Conservation (phyloP, 2,329 filamentous ascomycete genomes). For the Coniella lustricola region DNA sequence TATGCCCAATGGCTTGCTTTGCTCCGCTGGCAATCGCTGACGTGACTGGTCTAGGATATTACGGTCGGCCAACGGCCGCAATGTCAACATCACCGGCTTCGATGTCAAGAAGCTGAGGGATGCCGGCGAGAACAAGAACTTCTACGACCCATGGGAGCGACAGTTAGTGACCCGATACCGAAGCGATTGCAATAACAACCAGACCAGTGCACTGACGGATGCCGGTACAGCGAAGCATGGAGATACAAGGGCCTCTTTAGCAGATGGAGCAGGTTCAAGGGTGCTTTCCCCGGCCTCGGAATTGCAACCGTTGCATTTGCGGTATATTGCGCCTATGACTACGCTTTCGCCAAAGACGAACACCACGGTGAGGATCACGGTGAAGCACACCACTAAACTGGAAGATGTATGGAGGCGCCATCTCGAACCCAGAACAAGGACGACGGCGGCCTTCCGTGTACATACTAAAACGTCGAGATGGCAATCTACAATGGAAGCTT, state of each 20-base stretch:
- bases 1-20: slow-evolving; percentile 14
- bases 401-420: neutral
- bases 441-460: slow-evolving; percentile 5
- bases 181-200: neutral
- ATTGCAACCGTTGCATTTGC: slow-evolving; percentile 89
- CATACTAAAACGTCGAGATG: slow-evolving; percentile 6
- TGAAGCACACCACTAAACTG: slow-evolving; percentile 49
- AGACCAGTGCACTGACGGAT: neutral
- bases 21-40: slow-evolving; percentile 3
- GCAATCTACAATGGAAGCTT: neutral
- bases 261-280: slow-evolving; percentile 82
- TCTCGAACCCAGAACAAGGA: neutral
- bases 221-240: slow-evolving; percentile 75
- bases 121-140: slow-evolving; percentile 55
- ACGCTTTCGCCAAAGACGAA: slow-evolving; percentile 73
- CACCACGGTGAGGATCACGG: slow-evolving; percentile 48
- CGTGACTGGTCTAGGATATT: slow-evolving; percentile 35
- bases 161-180: slow-evolving; percentile 37
- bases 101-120: slow-evolving; percentile 73
- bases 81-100: slow-evolving; percentile 86
- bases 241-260: slow-evolving; percentile 85
- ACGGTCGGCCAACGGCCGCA: slow-evolving; percentile 42
- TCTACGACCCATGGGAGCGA: slow-evolving; percentile 62
- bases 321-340: slow-evolving; percentile 82
- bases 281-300: slow-evolving; percentile 81